A percentile compares a stretch with the other conserved stretches of the same genome.
Conservation (phyloP, 371 early-diverging fungal species). For the Mucor circinelloides region DNA sequence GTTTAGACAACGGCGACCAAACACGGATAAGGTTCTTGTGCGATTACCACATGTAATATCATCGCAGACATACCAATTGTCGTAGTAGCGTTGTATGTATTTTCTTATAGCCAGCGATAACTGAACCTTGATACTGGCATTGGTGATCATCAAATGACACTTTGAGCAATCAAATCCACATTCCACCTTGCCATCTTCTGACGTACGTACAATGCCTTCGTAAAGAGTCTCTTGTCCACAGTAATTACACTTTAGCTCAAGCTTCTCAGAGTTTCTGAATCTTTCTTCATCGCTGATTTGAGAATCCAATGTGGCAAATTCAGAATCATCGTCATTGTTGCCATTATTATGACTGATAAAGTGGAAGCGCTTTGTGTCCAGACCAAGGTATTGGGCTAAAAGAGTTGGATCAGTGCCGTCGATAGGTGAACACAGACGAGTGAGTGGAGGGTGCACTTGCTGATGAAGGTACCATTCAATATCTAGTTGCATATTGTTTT, state of each 20-base stretch:
- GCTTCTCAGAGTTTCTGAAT: conserved; percentile 71
- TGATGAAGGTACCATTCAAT: conserved; percentile 96
- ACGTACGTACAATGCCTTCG: conserved; percentile 55
- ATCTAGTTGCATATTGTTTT: conserved; percentile 69
- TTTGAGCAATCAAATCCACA: conserved; percentile 61
- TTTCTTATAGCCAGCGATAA: conserved; percentile 64
- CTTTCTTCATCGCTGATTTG: conserved; percentile 85
- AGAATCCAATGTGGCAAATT: conserved; percentile 77
- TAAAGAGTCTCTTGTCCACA: conserved; percentile 62
- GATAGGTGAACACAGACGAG: conserved; percentile 87
- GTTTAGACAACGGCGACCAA: conserved; percentile 70
- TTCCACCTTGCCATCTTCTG: conserved; percentile 16
- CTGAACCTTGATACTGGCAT: conserved; percentile 58
- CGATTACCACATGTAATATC: conserved; percentile 67
- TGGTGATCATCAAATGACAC: conserved; percentile 56
- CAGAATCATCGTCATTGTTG: conserved; percentile 51
- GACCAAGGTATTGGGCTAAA: conserved; percentile 87
- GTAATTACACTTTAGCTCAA: conserved; percentile 62
- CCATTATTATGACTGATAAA: conserved; percentile 15
- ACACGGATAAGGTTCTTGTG: conserved; percentile 73
- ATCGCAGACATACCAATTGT: conserved; percentile 77
- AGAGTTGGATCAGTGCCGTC: conserved; percentile 82
- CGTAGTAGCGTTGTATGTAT: conserved; percentile 72
- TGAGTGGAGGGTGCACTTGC: conserved; percentile 97
- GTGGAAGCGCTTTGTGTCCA: conserved; percentile 72